These are phyloP conservation scores for Entonaema liquescens DNA, from an alignment of 495 filamentous ascomycete genomes.

Conservation along the genomic window DNA sequence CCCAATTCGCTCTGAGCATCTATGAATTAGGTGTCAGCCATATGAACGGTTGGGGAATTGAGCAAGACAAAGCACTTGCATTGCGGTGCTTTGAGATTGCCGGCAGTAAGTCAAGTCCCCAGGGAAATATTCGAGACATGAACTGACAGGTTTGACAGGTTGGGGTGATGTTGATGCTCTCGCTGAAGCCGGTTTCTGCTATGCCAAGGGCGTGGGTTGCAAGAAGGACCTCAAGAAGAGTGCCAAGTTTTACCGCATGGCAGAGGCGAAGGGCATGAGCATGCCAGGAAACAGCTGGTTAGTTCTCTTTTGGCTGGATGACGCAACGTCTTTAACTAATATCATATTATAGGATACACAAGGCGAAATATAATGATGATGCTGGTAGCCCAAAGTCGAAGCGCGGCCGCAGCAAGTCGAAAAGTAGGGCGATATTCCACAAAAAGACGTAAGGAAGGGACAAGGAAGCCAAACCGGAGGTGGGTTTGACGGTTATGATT, in stretches of 20 bases:
- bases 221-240: slow-evolving; percentile 97
- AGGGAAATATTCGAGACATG: neutral
- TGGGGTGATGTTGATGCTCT: slow-evolving; percentile 98
- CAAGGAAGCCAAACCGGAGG: neutral
- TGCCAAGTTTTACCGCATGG: slow-evolving; percentile 87
- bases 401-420: slow-evolving; percentile 56
- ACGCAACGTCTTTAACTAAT: slow-evolving; percentile 10
- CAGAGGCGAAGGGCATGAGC: slow-evolving; percentile 90
- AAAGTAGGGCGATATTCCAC: slow-evolving; percentile 55
- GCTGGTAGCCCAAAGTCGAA: slow-evolving; percentile 45
- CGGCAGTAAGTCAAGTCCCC: slow-evolving; percentile 65
- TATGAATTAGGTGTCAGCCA: slow-evolving; percentile 98
- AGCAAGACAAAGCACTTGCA: slow-evolving; percentile 88
- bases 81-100: slow-evolving; percentile 96
- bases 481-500: slow-evolving; percentile 11
- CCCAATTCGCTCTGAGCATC: slow-evolving; percentile 92
- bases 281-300: slow-evolving; percentile 99
- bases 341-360: slow-evolving; percentile 79
- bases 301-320: slow-evolving; percentile 24
- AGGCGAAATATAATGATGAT: slow-evolving; percentile 85
- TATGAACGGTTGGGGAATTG: slow-evolving; percentile 97
- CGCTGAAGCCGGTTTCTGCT: slow-evolving; percentile 87
- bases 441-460: slow-evolving; percentile 34
- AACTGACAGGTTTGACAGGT: slow-evolving; percentile 51
- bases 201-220: slow-evolving; percentile 82